These are phyloP conservation scores for Trichomonas vaginalis DNA, from an alignment of 208 protist species.

Conservation along the genomic window DNA sequence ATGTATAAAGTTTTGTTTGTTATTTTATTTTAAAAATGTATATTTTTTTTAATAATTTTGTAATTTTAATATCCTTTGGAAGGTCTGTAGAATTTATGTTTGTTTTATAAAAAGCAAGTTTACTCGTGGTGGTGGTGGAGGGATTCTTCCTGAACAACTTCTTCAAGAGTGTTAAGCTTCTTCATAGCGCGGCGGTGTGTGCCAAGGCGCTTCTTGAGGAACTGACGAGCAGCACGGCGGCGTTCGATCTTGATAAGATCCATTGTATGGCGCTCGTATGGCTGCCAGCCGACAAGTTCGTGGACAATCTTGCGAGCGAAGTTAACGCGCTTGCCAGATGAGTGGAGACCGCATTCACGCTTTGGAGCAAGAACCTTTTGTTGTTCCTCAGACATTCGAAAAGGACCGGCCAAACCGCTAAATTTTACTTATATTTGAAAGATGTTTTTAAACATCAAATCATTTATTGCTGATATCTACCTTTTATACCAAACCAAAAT, in stretches of 20 bases:
- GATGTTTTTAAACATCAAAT: not conserved
- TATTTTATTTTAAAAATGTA: not conserved
- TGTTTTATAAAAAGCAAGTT: not conserved
- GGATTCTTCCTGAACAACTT: not conserved
- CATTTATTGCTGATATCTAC: not conserved
- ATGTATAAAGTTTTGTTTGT: not conserved
- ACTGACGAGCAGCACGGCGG: not conserved
- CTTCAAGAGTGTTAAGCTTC: not conserved
- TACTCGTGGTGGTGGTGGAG: not conserved
- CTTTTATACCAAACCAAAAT: not conserved
- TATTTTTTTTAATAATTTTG: too few species aligned
- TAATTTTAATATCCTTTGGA: too few species aligned
- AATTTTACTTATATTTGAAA: not conserved
- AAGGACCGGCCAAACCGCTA: not conserved
- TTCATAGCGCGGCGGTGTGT: constrained; percentile 13
- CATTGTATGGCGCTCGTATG: not conserved
- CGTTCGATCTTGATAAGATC: not conserved
- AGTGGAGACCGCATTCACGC: not conserved
- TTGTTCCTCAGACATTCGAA: not conserved
- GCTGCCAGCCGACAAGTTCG: not conserved
- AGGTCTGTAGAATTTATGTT: too few species aligned
- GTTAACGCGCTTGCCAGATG: not conserved
- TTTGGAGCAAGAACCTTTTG: not conserved
- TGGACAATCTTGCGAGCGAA: constrained; percentile 2
- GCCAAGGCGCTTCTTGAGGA: constrained; percentile 15